Evolutionary conservation across 345 rosid species (phyloP).

Genomic region (Populus davidiana): DNA sequence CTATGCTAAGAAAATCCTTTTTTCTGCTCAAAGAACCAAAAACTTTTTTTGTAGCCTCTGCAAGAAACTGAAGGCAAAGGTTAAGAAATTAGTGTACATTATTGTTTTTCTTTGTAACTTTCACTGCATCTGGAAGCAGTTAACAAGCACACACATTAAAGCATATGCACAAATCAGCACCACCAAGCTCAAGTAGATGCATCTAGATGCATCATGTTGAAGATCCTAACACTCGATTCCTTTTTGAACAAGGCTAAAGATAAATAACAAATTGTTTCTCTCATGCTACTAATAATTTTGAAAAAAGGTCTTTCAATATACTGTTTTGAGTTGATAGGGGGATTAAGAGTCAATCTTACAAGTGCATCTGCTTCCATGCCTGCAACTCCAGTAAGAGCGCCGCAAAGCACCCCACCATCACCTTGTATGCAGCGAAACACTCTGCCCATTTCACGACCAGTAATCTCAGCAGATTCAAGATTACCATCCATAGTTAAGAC

Average conservation of each 20-base stretch:
- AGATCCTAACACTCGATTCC: too few relatives aligned
- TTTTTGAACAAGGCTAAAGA: not conserved
- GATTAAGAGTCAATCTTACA: conserved; percentile 49
- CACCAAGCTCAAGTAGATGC: not conserved
- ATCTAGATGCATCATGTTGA: not conserved
- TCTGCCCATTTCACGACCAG: conserved; percentile 78
- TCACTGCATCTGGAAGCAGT: not conserved
- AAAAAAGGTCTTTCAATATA: not conserved
- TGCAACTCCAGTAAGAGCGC: conserved; percentile 86
- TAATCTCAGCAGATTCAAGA: conserved; percentile 79
- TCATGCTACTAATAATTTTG: not conserved
- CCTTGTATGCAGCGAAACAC: conserved; percentile 92
- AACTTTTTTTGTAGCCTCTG: conserved; percentile 81
- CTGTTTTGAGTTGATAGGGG: not conserved
- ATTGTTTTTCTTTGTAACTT: not conserved
- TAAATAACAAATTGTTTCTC: not conserved
- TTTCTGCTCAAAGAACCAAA: conserved; percentile 58
- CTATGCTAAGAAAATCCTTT: conserved; percentile 56
- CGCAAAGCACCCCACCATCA: conserved; percentile 96
- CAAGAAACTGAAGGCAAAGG: conserved; percentile 77
- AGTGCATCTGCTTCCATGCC: conserved; percentile 97
- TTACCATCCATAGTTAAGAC: conserved; percentile 78
- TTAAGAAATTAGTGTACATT: conserved; percentile 19
- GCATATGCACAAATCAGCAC: not conserved
- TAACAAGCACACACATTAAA: not conserved